Base-by-base conservation (phyloP, 139 green algal species). In the Tetratostichococcus sp. region DNA sequence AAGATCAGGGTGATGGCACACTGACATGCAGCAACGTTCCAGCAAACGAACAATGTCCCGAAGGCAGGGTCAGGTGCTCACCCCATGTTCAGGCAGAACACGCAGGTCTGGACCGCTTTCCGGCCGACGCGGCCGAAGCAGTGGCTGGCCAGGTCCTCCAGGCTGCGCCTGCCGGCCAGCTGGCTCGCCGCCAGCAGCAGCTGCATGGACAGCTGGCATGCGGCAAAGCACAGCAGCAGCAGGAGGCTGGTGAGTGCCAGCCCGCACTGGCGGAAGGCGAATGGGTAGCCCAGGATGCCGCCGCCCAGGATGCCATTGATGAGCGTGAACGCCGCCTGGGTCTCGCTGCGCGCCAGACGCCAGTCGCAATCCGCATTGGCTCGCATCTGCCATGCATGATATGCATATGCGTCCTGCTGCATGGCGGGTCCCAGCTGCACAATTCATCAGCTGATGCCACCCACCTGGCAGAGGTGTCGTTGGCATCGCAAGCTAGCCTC, bases 181-280 rank as follows among this genome's bases (percentile, higher is more conserved):
- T 96, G 89, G 35, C 73, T 78, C 65, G 80, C 82, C 79, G 90
- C 78, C 35, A 96, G 79, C 71, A 96, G 79, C 75, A 96, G 86
- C 57, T 88, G 79, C 84, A 90, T 91, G 69, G 72, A 87, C 35
- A 93, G 84, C 71, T 89, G 86, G 6, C 74, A 86, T 0, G 90
- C 89, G 0, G 76, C 30, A 43, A 95, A 69, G 65, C 80, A 89
- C 30, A 91, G 75, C 26, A 91, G 39, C 76, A 96, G 85, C 35
- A 96, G 81, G 31, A 88, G 1, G 0, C 84, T 88, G 16, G 84
- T 88, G 26, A 96, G 85, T 21, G 87, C 42, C 73, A 92, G 25
- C 3, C 90, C 88, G 69, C 83, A 88, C 23, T 33, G 25, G 58
- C 75, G 77, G 67, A 74, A 82, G 30, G 58, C 77, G 25, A 87